These are phyloP conservation scores for Phytophthora niederhauseri DNA, from an alignment of 352 stramenopile species.

Conservation along the genomic window DNA sequence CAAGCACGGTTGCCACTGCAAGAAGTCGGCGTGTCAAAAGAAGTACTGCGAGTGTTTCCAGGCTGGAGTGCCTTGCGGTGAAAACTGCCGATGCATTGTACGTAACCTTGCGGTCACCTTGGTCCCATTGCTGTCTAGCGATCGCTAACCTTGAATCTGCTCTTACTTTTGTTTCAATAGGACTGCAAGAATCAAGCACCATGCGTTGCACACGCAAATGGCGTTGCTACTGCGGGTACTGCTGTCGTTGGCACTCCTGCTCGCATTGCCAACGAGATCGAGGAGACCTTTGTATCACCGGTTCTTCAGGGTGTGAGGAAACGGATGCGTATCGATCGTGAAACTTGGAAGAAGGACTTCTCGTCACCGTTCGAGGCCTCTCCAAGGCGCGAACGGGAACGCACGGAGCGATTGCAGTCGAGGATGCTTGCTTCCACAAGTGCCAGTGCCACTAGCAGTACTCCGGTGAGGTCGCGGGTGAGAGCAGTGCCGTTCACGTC, in stretches of 20 bases:
- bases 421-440: slow-evolving; percentile 38
- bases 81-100: slow-evolving; percentile 92
- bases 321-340: slow-evolving; percentile 66
- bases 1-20: slow-evolving; percentile 96
- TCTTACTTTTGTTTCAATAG: slow-evolving; percentile 23
- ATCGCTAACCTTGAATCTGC: slow-evolving; percentile 10
- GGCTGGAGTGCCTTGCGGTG: slow-evolving; percentile 82
- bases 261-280: slow-evolving; percentile 40
- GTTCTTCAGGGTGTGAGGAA: slow-evolving; percentile 60
- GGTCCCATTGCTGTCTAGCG: neutral
- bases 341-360: slow-evolving; percentile 74
- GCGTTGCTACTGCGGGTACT: slow-evolving; percentile 28
- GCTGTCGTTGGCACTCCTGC: slow-evolving; percentile 23
- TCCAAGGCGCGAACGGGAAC: slow-evolving; percentile 51
- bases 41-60: slow-evolving; percentile 99
- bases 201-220: slow-evolving; percentile 46
- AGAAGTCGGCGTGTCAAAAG: slow-evolving; percentile 97
- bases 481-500: slow-evolving; percentile 26
- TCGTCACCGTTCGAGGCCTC: slow-evolving; percentile 70
- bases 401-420: slow-evolving; percentile 57
- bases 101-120: slow-evolving; percentile 25
- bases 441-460: neutral
- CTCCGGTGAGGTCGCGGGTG: slow-evolving; percentile 27
- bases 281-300: slow-evolving; percentile 69
- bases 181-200: slow-evolving; percentile 84